Conservation (phyloP, 768 basidiomycete species). For the Tephrocybe sp. region DNA sequence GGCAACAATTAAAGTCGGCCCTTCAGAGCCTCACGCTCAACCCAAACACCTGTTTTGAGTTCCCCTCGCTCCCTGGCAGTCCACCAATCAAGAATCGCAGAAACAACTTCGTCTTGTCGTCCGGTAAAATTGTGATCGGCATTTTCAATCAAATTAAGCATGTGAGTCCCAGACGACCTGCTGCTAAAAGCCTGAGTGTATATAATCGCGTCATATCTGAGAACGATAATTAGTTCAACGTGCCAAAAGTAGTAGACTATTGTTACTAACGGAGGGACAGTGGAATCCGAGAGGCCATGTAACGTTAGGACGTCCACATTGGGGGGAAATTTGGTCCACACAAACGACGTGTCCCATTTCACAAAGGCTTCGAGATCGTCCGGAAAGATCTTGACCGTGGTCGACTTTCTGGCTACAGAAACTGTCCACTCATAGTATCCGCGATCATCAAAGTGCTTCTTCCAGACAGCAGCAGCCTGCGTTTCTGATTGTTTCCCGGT, state of each 20-base stretch:
- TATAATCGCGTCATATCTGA: constrained; percentile 70
- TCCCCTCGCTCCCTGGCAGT: constrained; percentile 41
- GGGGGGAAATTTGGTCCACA: constrained; percentile 68
- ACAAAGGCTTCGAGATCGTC: constrained; percentile 63
- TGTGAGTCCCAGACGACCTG: constrained; percentile 68
- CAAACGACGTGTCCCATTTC: constrained; percentile 63
- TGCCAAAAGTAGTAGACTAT: background rate
- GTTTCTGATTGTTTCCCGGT: constrained; percentile 22
- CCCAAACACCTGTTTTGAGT: constrained; percentile 64
- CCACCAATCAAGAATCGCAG: constrained; percentile 71
- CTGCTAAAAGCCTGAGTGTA: constrained; percentile 61
- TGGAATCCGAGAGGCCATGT: constrained; percentile 71
- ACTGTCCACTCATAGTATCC: constrained; percentile 66
- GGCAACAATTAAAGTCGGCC: constrained; percentile 39
- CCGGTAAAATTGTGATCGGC: constrained; percentile 82
- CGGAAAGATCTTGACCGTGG: constrained; percentile 52
- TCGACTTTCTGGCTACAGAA: constrained; percentile 62
- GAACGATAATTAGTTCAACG: background rate
- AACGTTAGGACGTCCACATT: constrained; percentile 68
- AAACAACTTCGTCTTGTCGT: constrained; percentile 66
- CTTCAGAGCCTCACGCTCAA: constrained; percentile 44
- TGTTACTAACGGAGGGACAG: constrained; percentile 65
- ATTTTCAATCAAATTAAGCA: constrained; percentile 65
- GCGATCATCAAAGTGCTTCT: constrained; percentile 48
- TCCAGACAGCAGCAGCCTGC: constrained; percentile 37